Evolutionary conservation across 805 yeast species (phyloP).

Genomic region (Yamadazyma paraphyllophila): DNA sequence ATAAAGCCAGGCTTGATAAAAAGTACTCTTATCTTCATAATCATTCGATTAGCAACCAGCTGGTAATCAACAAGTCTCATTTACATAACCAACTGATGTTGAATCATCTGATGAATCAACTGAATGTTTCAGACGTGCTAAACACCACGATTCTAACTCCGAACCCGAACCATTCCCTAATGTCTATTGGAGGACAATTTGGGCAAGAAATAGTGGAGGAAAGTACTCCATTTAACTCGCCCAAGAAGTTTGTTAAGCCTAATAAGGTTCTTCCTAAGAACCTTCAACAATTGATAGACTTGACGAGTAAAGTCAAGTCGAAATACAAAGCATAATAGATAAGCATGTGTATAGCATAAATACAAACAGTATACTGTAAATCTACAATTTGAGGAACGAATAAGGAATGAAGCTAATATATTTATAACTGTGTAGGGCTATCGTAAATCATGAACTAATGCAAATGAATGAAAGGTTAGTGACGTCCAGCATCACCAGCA

Average conservation of each 20-base stretch:
- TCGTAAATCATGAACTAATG: conserved; percentile 4
- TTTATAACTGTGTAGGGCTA: not conserved
- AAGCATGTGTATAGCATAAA: not conserved
- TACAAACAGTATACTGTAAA: too few species aligned
- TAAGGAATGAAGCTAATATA: not conserved
- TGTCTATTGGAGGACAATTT: conserved; percentile 32
- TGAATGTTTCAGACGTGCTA: conserved; percentile 1
- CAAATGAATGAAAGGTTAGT: not conserved
- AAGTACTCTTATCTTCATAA: conserved; percentile 33
- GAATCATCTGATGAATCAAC: conserved; percentile 1
- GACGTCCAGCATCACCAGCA: conserved; percentile 1
- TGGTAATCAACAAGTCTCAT: conserved; percentile 3
- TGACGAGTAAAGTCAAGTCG: conserved; percentile 13
- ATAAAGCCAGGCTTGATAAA: conserved; percentile 27
- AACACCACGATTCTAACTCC: conserved; percentile 2
- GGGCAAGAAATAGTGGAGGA: conserved; percentile 38
- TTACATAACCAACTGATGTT: not conserved
- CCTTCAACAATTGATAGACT: conserved; percentile 13
- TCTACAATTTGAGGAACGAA: too few species aligned
- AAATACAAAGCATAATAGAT: conserved; percentile 9
- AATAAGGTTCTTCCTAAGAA: conserved; percentile 10
- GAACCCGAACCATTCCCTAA: conserved; percentile 12
- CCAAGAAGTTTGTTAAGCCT: conserved; percentile 16
- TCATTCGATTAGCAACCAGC: conserved; percentile 19
- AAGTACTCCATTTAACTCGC: conserved; percentile 36